These are phyloP conservation scores for Xylariaceae sp. DNA, from an alignment of 2,329 filamentous ascomycete genomes.

Conservation along the genomic window DNA sequence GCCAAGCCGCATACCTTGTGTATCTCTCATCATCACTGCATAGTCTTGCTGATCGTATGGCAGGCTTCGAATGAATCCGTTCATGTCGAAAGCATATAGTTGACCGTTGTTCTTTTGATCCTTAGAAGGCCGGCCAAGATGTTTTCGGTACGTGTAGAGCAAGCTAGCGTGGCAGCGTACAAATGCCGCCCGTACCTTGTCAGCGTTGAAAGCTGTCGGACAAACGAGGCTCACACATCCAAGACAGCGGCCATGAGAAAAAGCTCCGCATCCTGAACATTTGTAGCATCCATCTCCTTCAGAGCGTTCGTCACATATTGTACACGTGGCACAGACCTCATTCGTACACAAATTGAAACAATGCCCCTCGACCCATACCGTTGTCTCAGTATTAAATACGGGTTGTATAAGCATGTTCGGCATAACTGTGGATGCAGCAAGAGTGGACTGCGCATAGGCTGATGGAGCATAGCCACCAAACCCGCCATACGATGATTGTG, in stretches of 20 bases:
- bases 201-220: slow-evolving; percentile 64
- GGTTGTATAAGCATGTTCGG: slow-evolving; percentile 81
- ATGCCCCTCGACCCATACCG: slow-evolving; percentile 84
- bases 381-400: slow-evolving; percentile 78
- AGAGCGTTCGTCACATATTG: slow-evolving; percentile 77
- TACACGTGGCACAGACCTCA: slow-evolving; percentile 68
- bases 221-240: slow-evolving; percentile 69
- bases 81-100: slow-evolving; percentile 69
- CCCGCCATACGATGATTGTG: slow-evolving; percentile 73
- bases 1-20: slow-evolving; percentile 59
- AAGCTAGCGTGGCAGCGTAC: slow-evolving; percentile 70
- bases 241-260: slow-evolving; percentile 65
- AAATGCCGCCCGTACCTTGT: slow-evolving; percentile 68
- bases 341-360: slow-evolving; percentile 71
- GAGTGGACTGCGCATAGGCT: slow-evolving; percentile 83
- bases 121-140: slow-evolving; percentile 63
- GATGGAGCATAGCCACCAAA: slow-evolving; percentile 81
- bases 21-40: slow-evolving; percentile 67
- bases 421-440: slow-evolving; percentile 87
- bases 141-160: slow-evolving; percentile 70
- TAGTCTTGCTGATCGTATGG: slow-evolving; percentile 72
- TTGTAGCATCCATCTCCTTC: slow-evolving; percentile 76
- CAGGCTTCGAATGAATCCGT: slow-evolving; percentile 67
- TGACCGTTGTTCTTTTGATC: slow-evolving; percentile 67
- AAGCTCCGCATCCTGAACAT: slow-evolving; percentile 68